Base-by-base conservation (phyloP, 208 protist genomes). In the Trypanosoma mega region DNA sequence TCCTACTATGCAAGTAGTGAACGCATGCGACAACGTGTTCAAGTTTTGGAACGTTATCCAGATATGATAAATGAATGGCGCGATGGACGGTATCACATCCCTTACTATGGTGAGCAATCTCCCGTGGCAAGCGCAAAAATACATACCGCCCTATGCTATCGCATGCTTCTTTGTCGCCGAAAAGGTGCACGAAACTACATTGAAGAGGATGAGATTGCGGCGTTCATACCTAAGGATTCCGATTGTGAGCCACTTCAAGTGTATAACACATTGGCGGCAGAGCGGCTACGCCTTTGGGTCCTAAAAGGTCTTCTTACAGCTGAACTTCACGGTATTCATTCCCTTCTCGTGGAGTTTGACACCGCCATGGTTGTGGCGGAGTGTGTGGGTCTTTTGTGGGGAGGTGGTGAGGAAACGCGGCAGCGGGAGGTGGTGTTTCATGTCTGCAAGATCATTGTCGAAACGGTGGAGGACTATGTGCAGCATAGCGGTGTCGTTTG, bases 381-480 rank as follows among this genome's bases (percentile, higher is more conserved):
- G 56, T 95, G 89, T 53, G 71, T 86, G 3, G 80, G 78, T 23
- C 73, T 95, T 14, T 71, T 95, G 26, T 82, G 72, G 53, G 81
- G 70, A 21, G 73, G 46, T 9, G 62, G 41, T 39, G 80, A 84
- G 26, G 58, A 67, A 20, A 48, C 64, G 53, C 80, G 81, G 43
- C 70, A 73, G 23, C 29, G 53, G 11, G 81, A 83, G 24, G 72
- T 74, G 34, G 30, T 83, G 16, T 89, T 93, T 52, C 82, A 91
- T 45, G 72, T 95, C 29, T 93, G 89, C 37, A 90, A 90, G 53
- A 78, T 95, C 24, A 74, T 84, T 31, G 68, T 95, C 48, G 85
- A 93, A 51, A 95, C 89, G 7, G 76, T 92, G 27, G 89, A 91
- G 61, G 83, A 86, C 58, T 95, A 81, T 61, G 51, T 95, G n/a